Base-by-base conservation (phyloP, 176 grass and related monocot species). In the barley (Hordeum vulgare) region DNA sequence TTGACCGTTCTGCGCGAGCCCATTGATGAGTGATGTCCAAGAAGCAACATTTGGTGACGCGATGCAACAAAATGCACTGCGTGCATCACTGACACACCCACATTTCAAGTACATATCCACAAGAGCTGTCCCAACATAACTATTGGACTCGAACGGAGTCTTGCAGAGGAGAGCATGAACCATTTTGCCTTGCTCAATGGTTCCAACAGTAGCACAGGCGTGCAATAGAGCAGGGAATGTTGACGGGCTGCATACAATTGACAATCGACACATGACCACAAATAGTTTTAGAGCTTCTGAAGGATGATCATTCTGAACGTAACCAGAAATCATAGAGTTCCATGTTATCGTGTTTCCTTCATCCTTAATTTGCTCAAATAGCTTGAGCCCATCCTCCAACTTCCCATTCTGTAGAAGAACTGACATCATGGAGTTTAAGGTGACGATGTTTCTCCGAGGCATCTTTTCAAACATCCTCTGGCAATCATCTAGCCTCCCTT, bases 271-370 rank as follows among this genome's bases (percentile, higher is more conserved):
- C 86, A 92, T 92, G 40, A 28, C 68, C n/a, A 63, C 40, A 36
- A 88, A 92, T 60, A 86, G 68, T 76, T 86, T 92, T 3, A 92
- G 51, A 83, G 90, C 86, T 83, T 88, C 86, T 29, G 83, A 81
- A 75, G 79, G 69, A 35, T 80, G 40, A 47, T 86, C 83, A 47
- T 92, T 88, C 18, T 88, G 90, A 83, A 88, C 71, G 9, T 86
- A 88, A 18, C 86, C 90, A 44, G 90, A 92, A 83, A 92, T 88
- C 90, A 92, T 92, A 9, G 90, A 88, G 31, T 91, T 91, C 89
- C 89, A 88, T 23, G 85, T 91, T 57, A 91, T 61, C 1, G 85
- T 88, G 77, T 91, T 63, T 69, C 23, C 77, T 58, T 85, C 86
- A 10, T 88, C 78, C 68, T 88, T 92, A 41, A 92, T 79, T 68